phyloP scores from a whole-genome alignment of 106 monocot species.

The Ottelia alismoides region DNA sequence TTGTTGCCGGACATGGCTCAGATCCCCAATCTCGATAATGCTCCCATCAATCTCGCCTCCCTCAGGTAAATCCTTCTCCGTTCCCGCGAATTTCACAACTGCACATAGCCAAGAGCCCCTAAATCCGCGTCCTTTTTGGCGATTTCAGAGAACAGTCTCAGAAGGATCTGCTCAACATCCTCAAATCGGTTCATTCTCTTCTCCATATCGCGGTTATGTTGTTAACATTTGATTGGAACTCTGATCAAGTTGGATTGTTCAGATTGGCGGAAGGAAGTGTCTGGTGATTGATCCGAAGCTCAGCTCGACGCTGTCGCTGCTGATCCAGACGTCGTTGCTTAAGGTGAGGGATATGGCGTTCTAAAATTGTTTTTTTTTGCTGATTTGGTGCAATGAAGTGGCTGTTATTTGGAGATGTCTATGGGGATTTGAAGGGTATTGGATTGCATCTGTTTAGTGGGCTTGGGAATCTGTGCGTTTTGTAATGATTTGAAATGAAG shows the following conservation, averaged over 20 bases:
- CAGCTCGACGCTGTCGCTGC: slow-evolving; percentile 62
- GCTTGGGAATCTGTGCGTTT: too few relatives aligned
- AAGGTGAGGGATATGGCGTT: too few relatives aligned
- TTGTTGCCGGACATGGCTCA: too few relatives aligned
- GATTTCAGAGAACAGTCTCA: slow-evolving; percentile 78
- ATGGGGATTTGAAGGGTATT: too few relatives aligned
- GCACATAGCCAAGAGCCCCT: too few relatives aligned
- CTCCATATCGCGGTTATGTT: neutral
- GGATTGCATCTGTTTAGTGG: too few relatives aligned
- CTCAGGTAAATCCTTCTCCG: slow-evolving; percentile 26
- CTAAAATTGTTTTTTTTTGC: too few relatives aligned
- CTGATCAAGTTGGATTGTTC: neutral
- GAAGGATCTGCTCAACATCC: slow-evolving; percentile 84
- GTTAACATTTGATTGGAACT: slow-evolving; percentile 2
- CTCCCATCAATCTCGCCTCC: slow-evolving; percentile 66
- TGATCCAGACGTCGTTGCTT: slow-evolving; percentile 81
- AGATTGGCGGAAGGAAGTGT: slow-evolving; percentile 92
- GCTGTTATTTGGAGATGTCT: too few relatives aligned
- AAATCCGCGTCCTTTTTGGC: too few relatives aligned
- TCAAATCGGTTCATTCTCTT: slow-evolving; percentile 42
- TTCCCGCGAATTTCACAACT: neutral
- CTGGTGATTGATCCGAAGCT: slow-evolving; percentile 87
- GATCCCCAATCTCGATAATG: slow-evolving; percentile 83
- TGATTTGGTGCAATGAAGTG: too few relatives aligned
- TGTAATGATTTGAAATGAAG: too few relatives aligned